These are phyloP conservation scores for Harringtonia lauricola DNA, from an alignment of 2,329 filamentous ascomycete species.

Conservation along the genomic window DNA sequence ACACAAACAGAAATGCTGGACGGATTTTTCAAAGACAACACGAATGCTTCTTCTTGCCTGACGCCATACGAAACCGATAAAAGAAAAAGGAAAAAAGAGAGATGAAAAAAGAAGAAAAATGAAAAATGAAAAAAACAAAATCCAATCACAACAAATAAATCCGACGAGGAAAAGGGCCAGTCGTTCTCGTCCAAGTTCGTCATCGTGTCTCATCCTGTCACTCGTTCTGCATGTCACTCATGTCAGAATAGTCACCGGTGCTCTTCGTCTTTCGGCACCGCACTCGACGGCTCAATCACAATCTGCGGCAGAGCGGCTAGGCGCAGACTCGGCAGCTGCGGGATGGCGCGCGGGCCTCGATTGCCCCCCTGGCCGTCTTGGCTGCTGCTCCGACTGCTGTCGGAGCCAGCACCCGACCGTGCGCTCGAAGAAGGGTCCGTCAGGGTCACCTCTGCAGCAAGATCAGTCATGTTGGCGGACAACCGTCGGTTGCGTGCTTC, in stretches of 20 bases:
- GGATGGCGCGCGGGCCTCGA: constrained; percentile 23
- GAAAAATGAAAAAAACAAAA: neutral
- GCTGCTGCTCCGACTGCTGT: constrained; percentile 1
- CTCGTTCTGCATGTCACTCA: neutral
- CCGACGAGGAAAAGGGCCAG: no score
- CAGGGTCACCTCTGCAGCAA: constrained; percentile 12
- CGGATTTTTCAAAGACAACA: neutral
- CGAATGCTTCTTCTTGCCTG: neutral
- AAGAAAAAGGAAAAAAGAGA: neutral
- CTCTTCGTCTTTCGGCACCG: constrained; percentile 17
- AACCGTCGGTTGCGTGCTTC: constrained; percentile 20
- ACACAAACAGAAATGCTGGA: no score
- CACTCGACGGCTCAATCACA: constrained; percentile 43
- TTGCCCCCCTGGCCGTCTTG: constrained; percentile 3
- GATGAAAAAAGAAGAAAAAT: neutral
- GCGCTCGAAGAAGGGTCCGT: neutral
- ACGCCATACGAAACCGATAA: neutral
- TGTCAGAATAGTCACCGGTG: neutral
- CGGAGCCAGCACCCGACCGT: neutral
- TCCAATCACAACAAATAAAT: no score
- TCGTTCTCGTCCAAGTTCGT: neutral
- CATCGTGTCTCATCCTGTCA: no score
- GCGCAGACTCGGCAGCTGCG: constrained; percentile 41
- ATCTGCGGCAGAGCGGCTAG: constrained; percentile 42
- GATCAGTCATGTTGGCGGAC: constrained; percentile 20